phyloP scores from a whole-genome alignment of 2,329 filamentous ascomycete species.

The Aspergillus jensenii region DNA sequence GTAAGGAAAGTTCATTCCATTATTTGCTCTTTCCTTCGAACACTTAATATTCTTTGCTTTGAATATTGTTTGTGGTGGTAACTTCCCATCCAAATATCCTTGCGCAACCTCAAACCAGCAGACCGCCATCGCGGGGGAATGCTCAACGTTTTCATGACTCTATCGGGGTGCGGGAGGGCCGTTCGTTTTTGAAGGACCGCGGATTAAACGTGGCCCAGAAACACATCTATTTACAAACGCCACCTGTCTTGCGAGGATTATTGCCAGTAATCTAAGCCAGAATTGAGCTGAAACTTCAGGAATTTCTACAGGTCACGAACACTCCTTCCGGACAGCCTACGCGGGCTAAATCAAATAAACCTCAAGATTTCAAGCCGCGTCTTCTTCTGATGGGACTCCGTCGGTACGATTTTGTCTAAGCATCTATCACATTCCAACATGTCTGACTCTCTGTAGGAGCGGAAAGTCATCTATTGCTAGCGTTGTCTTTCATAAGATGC shows the following conservation, averaged over 20 bases:
- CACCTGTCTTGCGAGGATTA: neutral
- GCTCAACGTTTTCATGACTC: neutral
- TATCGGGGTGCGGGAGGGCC: neutral
- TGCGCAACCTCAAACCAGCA: neutral
- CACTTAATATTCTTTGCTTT: neutral
- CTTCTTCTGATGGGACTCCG: constrained; percentile 93
- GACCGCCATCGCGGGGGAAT: neutral
- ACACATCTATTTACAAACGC: constrained; percentile 3
- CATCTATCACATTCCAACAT: neutral
- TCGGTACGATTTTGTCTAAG: constrained; percentile 58
- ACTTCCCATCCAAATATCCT: neutral
- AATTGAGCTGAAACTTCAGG: constrained; percentile 12
- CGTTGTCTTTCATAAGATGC: constrained; percentile 98
- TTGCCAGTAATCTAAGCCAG: neutral
- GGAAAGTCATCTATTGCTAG: constrained; percentile 98
- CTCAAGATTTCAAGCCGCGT: constrained; percentile 70
- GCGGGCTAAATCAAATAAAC: constrained; percentile 39
- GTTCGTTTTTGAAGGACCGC: neutral
- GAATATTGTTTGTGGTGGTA: neutral
- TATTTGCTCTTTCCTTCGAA: neutral
- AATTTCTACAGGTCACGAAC: constrained; percentile 34
- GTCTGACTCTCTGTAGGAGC: constrained; percentile 60
- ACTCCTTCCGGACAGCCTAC: constrained; percentile 24
- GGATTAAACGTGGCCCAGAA: constrained; percentile 10
- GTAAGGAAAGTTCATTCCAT: constrained; percentile 8